These are phyloP conservation scores for Drosera spatulata DNA, from an alignment of 179 eudicot species.

Conservation along the genomic window DNA sequence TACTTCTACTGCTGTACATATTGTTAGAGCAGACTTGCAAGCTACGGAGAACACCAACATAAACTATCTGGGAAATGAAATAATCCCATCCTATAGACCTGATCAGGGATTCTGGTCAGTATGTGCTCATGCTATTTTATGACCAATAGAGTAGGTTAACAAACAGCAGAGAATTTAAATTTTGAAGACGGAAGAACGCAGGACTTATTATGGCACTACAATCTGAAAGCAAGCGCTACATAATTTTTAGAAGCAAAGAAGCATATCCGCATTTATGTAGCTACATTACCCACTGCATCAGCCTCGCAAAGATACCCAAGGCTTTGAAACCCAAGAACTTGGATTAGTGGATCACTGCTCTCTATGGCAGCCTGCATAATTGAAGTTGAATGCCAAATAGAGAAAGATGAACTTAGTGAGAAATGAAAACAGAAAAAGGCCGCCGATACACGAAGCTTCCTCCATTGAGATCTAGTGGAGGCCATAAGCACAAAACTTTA, in stretches of 20 bases:
- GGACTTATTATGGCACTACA: too few species aligned
- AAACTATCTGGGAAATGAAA: too few species aligned
- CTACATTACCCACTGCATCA: conserved; percentile 74
- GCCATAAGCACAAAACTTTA: background rate
- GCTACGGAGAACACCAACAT: too few species aligned
- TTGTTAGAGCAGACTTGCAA: too few species aligned
- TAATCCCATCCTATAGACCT: too few species aligned
- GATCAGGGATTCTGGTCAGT: too few species aligned
- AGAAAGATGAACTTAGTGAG: background rate
- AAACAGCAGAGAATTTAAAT: background rate
- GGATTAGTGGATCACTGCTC: conserved; percentile 46
- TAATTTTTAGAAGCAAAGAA: background rate
- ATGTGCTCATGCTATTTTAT: too few species aligned
- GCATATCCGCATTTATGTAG: background rate
- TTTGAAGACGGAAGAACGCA: background rate
- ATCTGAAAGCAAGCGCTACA: background rate
- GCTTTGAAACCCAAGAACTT: conserved; percentile 77
- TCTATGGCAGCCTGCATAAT: conserved; percentile 76
- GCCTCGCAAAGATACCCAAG: conserved; percentile 94
- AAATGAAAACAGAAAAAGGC: background rate
- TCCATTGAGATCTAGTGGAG: too few species aligned
- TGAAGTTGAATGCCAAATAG: conserved; percentile 8
- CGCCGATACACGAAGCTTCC: too few species aligned
- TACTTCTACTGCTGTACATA: too few species aligned
- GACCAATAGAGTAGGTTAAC: too few species aligned